Evolutionary conservation across 2,329 filamentous ascomycete genomes (phyloP).

Genomic region (Trichophyton simii): DNA sequence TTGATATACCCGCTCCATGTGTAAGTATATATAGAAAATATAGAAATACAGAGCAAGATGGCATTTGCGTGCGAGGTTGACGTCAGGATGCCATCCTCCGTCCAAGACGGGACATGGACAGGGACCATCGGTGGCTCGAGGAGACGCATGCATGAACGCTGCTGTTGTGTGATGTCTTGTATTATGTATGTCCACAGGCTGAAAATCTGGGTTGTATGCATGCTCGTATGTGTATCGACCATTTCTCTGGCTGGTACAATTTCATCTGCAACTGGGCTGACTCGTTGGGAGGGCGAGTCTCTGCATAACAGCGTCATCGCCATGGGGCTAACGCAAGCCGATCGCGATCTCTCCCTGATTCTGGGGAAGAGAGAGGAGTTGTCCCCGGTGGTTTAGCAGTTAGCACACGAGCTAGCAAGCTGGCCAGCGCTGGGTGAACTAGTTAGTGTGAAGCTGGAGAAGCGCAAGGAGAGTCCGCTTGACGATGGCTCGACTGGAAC

Average conservation of each 20-base stretch:
- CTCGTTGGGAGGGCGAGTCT: not conserved
- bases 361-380: not conserved
- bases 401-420: no score
- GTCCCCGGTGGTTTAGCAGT: not conserved
- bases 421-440: no score
- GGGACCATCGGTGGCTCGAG: not conserved
- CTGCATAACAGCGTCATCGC: not conserved
- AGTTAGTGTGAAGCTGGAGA: not conserved
- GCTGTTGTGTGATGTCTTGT: not conserved
- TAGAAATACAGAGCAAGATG: not conserved
- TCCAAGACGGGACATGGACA: not conserved
- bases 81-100: not conserved
- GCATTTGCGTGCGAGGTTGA: not conserved
- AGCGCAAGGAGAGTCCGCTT: not conserved
- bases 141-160: constrained; percentile 1
- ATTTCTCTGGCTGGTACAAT: not conserved
- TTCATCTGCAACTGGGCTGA: constrained; percentile 1
- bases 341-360: not conserved
- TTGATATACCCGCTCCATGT: not conserved
- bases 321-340: constrained; percentile 1
- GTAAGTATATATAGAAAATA: not conserved
- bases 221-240: no score
- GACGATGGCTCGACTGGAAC: not conserved
- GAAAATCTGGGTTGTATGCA: not conserved
- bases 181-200: not conserved